phyloP scores from a whole-genome alignment of 2,329 filamentous ascomycete species.

The Neobulgaria alba region DNA sequence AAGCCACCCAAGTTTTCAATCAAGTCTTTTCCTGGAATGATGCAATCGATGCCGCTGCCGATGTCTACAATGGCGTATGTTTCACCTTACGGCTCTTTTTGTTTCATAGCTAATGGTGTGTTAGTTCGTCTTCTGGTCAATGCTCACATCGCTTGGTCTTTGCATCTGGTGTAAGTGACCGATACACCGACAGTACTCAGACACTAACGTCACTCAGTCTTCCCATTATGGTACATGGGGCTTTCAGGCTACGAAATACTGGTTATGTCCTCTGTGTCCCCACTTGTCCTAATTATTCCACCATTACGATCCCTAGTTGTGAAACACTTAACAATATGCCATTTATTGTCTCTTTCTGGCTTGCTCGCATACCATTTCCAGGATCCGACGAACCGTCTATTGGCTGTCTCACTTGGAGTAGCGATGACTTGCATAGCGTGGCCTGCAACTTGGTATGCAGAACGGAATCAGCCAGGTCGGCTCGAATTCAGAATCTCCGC shows the following conservation, averaged over 20 bases:
- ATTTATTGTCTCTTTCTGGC: conserved; percentile 70
- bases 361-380: conserved; percentile 71
- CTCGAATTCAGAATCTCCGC: conserved; percentile 77
- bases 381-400: conserved; percentile 66
- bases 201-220: conserved; percentile 47
- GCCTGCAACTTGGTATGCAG: conserved; percentile 72
- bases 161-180: conserved; percentile 78
- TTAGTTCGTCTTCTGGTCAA: conserved; percentile 91
- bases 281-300: conserved; percentile 65
- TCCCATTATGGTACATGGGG: conserved; percentile 98
- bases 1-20: conserved; percentile 60
- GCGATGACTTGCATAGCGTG: conserved; percentile 75
- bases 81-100: conserved; percentile 13
- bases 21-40: conserved; percentile 65
- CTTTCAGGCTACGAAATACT: conserved; percentile 92
- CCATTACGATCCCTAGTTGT: conserved; percentile 59
- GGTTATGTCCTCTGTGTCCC: conserved; percentile 77
- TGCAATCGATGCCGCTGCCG: conserved; percentile 71
- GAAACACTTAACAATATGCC: conserved; percentile 60
- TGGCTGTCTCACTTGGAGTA: conserved; percentile 72
- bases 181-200: not conserved
- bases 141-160: conserved; percentile 80
- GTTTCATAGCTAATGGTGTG: conserved; percentile 1
- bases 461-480: conserved; percentile 62
- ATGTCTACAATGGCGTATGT: conserved; percentile 83